Conservation (phyloP, 2,329 filamentous ascomycete genomes). For the Monilinia vaccinii-corymbosi region DNA sequence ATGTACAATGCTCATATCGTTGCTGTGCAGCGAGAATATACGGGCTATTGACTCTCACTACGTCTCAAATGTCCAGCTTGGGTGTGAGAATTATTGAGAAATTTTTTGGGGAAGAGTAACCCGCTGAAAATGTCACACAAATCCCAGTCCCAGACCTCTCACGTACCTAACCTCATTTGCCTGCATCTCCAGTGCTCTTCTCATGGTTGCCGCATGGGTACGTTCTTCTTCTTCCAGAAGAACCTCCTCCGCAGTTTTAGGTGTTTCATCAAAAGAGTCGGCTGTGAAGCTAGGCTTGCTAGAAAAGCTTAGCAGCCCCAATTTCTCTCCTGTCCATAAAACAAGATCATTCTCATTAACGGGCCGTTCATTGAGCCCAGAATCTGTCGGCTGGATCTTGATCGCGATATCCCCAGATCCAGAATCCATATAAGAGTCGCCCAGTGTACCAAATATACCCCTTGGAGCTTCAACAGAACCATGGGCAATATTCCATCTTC, state of each 20-base stretch:
- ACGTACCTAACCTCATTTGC: slow-evolving; percentile 73
- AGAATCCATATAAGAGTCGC: slow-evolving; percentile 29
- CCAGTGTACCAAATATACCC: slow-evolving; percentile 43
- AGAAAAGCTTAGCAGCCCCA: slow-evolving; percentile 64
- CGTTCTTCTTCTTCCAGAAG: slow-evolving; percentile 47
- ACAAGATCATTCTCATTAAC: slow-evolving; percentile 60
- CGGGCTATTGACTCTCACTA: neutral
- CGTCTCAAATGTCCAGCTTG: slow-evolving; percentile 1
- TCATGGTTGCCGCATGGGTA: slow-evolving; percentile 62
- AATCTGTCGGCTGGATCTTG: slow-evolving; percentile 55
- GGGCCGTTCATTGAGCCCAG: slow-evolving; percentile 28
- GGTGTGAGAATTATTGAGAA: neutral
- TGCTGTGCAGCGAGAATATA: slow-evolving; percentile 6
- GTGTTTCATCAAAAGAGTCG: slow-evolving; percentile 41
- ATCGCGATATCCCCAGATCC: slow-evolving; percentile 65
- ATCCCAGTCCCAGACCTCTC: slow-evolving; percentile 50
- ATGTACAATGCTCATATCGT: slow-evolving; percentile 7
- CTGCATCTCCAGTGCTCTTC: slow-evolving; percentile 52
- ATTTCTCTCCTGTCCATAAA: slow-evolving; percentile 79
- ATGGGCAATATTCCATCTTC: slow-evolving; percentile 45
- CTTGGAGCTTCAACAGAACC: slow-evolving; percentile 38
- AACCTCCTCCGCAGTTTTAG: slow-evolving; percentile 35
- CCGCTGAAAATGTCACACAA: slow-evolving; percentile 9
- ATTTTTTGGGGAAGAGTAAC: neutral
- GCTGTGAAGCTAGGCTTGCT: slow-evolving; percentile 39